phyloP scores from a whole-genome alignment of 2,329 filamentous ascomycete genomes.

The Incumbomyces delicatus region DNA sequence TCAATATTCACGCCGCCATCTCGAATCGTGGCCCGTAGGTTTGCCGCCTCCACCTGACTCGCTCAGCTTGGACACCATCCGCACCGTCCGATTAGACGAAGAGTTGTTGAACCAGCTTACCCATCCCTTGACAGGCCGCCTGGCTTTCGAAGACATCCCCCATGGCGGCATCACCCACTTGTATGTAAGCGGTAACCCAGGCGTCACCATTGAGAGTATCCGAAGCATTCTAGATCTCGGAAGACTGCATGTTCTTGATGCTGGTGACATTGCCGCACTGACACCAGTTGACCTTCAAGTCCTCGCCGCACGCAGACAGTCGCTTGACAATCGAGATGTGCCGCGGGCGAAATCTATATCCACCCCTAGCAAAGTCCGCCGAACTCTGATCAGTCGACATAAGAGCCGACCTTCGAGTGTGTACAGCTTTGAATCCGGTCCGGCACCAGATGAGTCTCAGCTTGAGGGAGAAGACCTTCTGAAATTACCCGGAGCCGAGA shows the following conservation, averaged over 20 bases:
- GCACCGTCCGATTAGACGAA: constrained; percentile 42
- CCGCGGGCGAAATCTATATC: constrained; percentile 12
- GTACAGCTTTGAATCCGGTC: background rate
- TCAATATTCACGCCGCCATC: constrained; percentile 11
- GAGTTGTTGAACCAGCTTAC: constrained; percentile 42
- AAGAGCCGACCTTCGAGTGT: constrained; percentile 3
- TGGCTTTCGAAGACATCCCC: constrained; percentile 46
- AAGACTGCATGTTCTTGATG: constrained; percentile 47
- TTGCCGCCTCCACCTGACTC: constrained; percentile 29
- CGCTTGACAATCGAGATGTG: constrained; percentile 13
- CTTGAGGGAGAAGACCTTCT: constrained; percentile 20
- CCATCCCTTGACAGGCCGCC: constrained; percentile 40
- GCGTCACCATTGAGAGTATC: constrained; percentile 46
- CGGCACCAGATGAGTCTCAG: constrained; percentile 3
- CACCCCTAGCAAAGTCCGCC: constrained; percentile 14
- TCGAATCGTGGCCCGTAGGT: constrained; percentile 24
- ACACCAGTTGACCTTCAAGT: constrained; percentile 6
- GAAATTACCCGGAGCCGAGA: constrained; percentile 42
- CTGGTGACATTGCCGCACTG: constrained; percentile 37
- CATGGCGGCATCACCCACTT: constrained; percentile 50
- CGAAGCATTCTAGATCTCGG: constrained; percentile 43
- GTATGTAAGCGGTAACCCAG: constrained; percentile 45
- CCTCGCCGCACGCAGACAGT: background rate
- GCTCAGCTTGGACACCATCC: constrained; percentile 30
- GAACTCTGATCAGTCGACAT: background rate